These are phyloP conservation scores for Porodaedalea pini DNA, from an alignment of 1,284 basidiomycete genomes.

Conservation along the genomic window DNA sequence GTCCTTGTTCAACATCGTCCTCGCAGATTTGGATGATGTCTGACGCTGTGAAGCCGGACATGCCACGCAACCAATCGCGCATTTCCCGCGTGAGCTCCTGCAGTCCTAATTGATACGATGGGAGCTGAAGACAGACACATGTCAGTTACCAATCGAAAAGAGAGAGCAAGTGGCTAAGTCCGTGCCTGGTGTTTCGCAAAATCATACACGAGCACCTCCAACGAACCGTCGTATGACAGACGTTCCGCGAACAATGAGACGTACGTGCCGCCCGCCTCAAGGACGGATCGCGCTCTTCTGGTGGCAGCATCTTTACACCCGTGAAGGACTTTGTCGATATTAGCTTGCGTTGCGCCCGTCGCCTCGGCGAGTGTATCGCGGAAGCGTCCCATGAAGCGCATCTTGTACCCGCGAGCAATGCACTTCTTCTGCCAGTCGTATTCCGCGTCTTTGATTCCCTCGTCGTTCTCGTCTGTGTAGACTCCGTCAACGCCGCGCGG, in stretches of 20 bases:
- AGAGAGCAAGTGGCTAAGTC: not conserved
- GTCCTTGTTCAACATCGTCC: slow-evolving; percentile 10
- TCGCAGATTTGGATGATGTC: slow-evolving; percentile 17
- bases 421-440: not conserved
- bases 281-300: slow-evolving; percentile 1
- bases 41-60: slow-evolving; percentile 13
- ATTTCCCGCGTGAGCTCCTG: slow-evolving; percentile 5
- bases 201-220: slow-evolving; percentile 20
- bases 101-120: slow-evolving; percentile 13
- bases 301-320: slow-evolving; percentile 8
- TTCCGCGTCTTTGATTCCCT: not conserved
- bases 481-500: not conserved
- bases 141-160: not conserved
- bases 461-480: not conserved
- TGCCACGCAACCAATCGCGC: slow-evolving; percentile 14
- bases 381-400: slow-evolving; percentile 16
- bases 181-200: slow-evolving; percentile 21
- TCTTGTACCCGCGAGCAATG: slow-evolving; percentile 1
- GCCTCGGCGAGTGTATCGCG: slow-evolving; percentile 13
- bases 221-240: not conserved
- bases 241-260: slow-evolving; percentile 18
- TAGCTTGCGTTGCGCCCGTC: slow-evolving; percentile 5
- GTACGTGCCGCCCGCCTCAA: slow-evolving; percentile 12
- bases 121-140: slow-evolving; percentile 9
- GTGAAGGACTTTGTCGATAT: slow-evolving; percentile 12